These are phyloP conservation scores for Dendryphion nanum DNA, from an alignment of 2,329 filamentous ascomycete species.

Conservation along the genomic window DNA sequence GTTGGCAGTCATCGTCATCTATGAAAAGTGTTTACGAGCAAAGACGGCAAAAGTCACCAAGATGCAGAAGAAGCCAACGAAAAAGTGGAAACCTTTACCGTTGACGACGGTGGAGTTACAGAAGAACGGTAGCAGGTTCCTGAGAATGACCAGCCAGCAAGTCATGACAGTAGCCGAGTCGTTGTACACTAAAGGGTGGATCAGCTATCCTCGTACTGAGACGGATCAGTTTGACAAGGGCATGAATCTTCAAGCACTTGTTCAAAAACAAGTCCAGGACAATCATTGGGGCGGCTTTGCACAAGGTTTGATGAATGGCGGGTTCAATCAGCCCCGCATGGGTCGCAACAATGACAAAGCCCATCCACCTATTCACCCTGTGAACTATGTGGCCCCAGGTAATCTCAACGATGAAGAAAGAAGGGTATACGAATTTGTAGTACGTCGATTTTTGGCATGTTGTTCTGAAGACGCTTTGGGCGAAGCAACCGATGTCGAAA, in stretches of 20 bases:
- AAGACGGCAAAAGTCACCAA: constrained; percentile 78
- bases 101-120: constrained; percentile 95
- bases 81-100: constrained; percentile 90
- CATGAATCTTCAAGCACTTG: constrained; percentile 76
- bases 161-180: constrained; percentile 85
- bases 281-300: constrained; percentile 78
- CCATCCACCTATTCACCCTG: constrained; percentile 94
- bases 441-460: constrained; percentile 87
- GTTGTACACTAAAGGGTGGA: constrained; percentile 91
- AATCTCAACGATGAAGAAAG: constrained; percentile 65
- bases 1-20: constrained; percentile 74
- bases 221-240: constrained; percentile 92
- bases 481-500: constrained; percentile 77
- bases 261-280: constrained; percentile 81
- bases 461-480: constrained; percentile 94
- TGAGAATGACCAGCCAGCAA: constrained; percentile 86
- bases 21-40: constrained; percentile 78
- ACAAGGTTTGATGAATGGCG: constrained; percentile 69
- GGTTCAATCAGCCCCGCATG: constrained; percentile 76
- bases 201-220: constrained; percentile 96
- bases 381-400: constrained; percentile 71
- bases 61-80: constrained; percentile 86
- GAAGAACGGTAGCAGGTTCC: constrained; percentile 86
- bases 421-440: constrained; percentile 88
- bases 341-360: constrained; percentile 93